These are phyloP conservation scores for Seminavis robusta DNA, from an alignment of 108 stramenopile genomes.

Conservation along the genomic window DNA sequence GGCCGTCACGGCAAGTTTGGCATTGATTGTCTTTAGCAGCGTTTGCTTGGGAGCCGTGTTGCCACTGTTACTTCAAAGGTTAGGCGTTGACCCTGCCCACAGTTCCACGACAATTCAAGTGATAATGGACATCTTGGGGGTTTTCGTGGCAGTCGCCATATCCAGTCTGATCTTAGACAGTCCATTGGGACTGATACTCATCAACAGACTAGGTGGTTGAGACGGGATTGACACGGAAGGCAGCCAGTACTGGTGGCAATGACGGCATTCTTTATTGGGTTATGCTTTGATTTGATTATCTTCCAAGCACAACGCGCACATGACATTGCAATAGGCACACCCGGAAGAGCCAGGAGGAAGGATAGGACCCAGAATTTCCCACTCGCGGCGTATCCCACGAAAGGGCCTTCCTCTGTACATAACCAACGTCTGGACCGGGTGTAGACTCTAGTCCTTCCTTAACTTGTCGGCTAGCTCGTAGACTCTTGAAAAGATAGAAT, in stretches of 20 bases:
- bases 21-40: slow-evolving; percentile 74
- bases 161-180: slow-evolving; percentile 63
- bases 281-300: too few relatives aligned
- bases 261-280: too few relatives aligned
- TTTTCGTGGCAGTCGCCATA: slow-evolving; percentile 70
- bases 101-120: slow-evolving; percentile 85
- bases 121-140: slow-evolving; percentile 65
- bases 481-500: too few relatives aligned
- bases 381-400: too few relatives aligned
- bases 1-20: slow-evolving; percentile 68
- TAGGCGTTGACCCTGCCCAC: slow-evolving; percentile 89
- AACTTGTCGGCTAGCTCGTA: too few relatives aligned
- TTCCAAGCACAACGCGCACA: too few relatives aligned
- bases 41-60: slow-evolving; percentile 73
- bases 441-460: too few relatives aligned
- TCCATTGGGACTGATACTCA: slow-evolving; percentile 27
- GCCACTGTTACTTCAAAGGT: slow-evolving; percentile 68
- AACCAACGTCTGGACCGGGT: too few relatives aligned
- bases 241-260: too few relatives aligned
- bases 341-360: background rate
- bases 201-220: slow-evolving; percentile 4
- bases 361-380: background rate
- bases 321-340: too few relatives aligned
- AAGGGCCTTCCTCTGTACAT: too few relatives aligned
- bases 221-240: too few relatives aligned